These are phyloP conservation scores for Candida anutae DNA, from an alignment of 1,139 yeast species.

Conservation along the genomic window DNA sequence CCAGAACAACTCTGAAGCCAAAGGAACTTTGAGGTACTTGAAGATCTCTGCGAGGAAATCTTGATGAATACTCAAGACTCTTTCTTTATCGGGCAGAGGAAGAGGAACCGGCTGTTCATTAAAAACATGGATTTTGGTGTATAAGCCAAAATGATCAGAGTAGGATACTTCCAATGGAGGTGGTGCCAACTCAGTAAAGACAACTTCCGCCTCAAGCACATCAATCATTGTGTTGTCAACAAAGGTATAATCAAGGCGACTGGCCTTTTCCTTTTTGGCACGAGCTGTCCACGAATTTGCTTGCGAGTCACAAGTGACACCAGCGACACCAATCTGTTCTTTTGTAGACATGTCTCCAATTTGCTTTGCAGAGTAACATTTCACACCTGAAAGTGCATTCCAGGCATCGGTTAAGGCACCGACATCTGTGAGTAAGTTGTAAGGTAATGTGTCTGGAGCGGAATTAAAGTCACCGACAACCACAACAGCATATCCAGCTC, in stretches of 20 bases:
- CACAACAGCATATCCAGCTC: constrained; percentile 77
- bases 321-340: constrained; percentile 66
- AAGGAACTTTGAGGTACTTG: constrained; percentile 47
- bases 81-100: constrained; percentile 6
- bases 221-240: constrained; percentile 49
- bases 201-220: constrained; percentile 57
- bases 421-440: constrained; percentile 60
- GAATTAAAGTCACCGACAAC: constrained; percentile 93
- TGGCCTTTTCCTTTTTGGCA: constrained; percentile 64
- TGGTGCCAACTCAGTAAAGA: constrained; percentile 63
- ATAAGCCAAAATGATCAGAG: constrained; percentile 91
- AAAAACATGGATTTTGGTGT: constrained; percentile 26
- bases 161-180: constrained; percentile 53
- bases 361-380: constrained; percentile 18
- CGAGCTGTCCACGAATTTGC: constrained; percentile 79
- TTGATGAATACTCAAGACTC: constrained; percentile 35
- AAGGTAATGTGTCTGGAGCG: constrained; percentile 78
- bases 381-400: constrained; percentile 31
- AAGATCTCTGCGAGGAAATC: constrained; percentile 52
- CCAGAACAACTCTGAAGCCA: constrained; percentile 55
- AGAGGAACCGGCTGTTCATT: constrained; percentile 3
- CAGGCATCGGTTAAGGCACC: constrained; percentile 78
- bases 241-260: constrained; percentile 84
- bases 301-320: constrained; percentile 83
- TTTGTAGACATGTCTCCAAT: constrained; percentile 49